These are phyloP conservation scores for Hawksworthiomyces lignivorus DNA, from an alignment of 2,329 filamentous ascomycete species.

Conservation along the genomic window DNA sequence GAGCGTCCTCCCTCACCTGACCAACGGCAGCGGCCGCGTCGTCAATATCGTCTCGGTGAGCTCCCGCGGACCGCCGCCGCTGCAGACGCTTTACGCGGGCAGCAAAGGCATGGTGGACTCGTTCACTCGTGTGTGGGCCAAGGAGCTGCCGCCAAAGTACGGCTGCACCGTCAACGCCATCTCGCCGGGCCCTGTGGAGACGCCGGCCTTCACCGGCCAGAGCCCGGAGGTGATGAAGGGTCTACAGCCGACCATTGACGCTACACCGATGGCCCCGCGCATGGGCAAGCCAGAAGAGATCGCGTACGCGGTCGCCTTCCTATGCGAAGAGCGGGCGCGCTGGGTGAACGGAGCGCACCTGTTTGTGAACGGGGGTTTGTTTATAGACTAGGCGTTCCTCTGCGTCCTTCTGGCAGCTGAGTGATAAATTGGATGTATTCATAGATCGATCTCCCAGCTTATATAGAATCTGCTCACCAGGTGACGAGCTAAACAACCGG, in stretches of 20 bases:
- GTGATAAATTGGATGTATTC: too few species aligned
- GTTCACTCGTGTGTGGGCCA: conserved; percentile 50
- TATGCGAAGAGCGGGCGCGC: conserved; percentile 34
- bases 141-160: conserved; percentile 42
- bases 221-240: conserved; percentile 31
- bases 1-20: conserved; percentile 43
- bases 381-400: conserved; percentile 17
- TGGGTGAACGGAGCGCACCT: conserved; percentile 38
- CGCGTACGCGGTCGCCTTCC: conserved; percentile 36
- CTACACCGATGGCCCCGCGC: conserved; percentile 33
- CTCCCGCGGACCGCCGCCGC: conserved; percentile 24
- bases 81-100: conserved; percentile 14
- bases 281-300: conserved; percentile 38
- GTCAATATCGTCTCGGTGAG: conserved; percentile 53
- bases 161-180: conserved; percentile 56
- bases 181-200: conserved; percentile 51
- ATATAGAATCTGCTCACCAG: too few species aligned
- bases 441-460: too few species aligned
- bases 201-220: conserved; percentile 19
- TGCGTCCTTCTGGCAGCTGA: too few species aligned
- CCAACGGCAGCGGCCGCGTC: conserved; percentile 32
- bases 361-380: conserved; percentile 21
- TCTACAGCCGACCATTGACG: conserved; percentile 33
- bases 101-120: conserved; percentile 47
- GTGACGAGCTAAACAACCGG: too few species aligned